Conservation (phyloP, 1,284 basidiomycete species). For the Tilletia horrida region DNA sequence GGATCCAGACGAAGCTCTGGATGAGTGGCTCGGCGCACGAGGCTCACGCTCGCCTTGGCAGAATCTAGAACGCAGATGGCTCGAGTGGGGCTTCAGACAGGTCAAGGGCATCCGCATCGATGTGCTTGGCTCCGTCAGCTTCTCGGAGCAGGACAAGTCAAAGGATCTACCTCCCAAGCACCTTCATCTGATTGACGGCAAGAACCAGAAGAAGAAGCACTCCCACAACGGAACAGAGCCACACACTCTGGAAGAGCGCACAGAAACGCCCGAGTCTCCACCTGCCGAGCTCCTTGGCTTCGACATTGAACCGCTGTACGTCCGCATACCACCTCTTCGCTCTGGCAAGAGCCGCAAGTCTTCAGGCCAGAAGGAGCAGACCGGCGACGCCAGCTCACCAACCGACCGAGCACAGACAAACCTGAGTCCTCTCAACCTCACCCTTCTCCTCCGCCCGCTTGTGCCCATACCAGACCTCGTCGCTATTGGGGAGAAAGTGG, state of each 20-base stretch:
- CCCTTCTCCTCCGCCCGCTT: conserved; percentile 43
- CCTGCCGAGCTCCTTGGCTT: conserved; percentile 42
- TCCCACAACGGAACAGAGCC: neutral
- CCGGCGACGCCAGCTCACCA: conserved; percentile 31
- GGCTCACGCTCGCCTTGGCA: conserved; percentile 36
- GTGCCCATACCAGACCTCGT: conserved; percentile 39
- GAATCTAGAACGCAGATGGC: conserved; percentile 37
- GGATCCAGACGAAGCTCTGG: conserved; percentile 42
- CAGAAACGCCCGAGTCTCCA: neutral
- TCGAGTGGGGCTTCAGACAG: conserved; percentile 47
- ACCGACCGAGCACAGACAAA: conserved; percentile 36
- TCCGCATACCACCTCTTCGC: conserved; percentile 40
- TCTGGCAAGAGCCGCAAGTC: conserved; percentile 20
- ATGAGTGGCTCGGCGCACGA: conserved; percentile 42
- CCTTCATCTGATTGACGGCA: conserved; percentile 21
- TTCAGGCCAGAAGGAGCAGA: conserved; percentile 3
- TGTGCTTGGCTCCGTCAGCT: conserved; percentile 32
- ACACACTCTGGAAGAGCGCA: neutral
- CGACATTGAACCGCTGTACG: conserved; percentile 42
- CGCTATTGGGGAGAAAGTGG: conserved; percentile 34
- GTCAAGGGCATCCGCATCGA: conserved; percentile 44
- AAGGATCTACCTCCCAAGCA: conserved; percentile 20
- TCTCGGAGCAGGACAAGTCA: conserved; percentile 34
- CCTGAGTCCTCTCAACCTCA: conserved; percentile 42
- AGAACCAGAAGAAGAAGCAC: conserved; percentile 11